A percentile compares a stretch with the other conserved stretches of the same genome.
Conservation (phyloP, 805 yeast species). For the Candida qinlingensis region DNA sequence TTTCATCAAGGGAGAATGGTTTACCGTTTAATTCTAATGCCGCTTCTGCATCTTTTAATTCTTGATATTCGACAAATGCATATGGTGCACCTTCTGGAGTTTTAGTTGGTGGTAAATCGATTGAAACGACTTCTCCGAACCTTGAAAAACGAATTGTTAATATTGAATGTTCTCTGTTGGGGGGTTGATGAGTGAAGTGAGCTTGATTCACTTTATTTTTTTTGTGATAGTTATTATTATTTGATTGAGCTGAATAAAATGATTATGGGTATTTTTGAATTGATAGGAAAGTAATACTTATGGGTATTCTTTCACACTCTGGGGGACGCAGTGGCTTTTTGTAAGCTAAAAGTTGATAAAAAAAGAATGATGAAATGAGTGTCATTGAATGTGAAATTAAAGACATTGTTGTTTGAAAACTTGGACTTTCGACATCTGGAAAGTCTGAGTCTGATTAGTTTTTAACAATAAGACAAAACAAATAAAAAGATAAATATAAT, state of each 20-base stretch:
- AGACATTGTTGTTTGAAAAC: background rate
- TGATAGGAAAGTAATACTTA: no score
- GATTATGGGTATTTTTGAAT: no score
- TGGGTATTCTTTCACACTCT: no score
- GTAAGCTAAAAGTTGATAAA: no score
- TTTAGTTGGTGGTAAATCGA: conserved; percentile 60
- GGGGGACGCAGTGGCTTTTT: no score
- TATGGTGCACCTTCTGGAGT: conserved; percentile 53
- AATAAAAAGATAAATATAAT: background rate
- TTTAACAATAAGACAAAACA: background rate
- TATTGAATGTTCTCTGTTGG: background rate
- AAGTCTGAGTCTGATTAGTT: conserved; percentile 7
- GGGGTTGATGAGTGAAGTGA: background rate
- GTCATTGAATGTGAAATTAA: background rate
- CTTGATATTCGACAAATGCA: conserved; percentile 58
- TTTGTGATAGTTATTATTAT: background rate
- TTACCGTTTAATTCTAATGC: conserved; percentile 45
- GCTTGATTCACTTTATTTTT: background rate
- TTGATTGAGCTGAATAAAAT: no score
- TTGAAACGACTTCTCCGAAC: conserved; percentile 51
- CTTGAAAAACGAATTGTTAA: conserved; percentile 25
- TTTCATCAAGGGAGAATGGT: conserved; percentile 36
- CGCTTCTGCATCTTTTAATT: conserved; percentile 45
- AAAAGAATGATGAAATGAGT: background rate
- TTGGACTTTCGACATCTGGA: conserved; percentile 3